These are phyloP conservation scores for Penicillium coprophilum DNA, from an alignment of 495 filamentous ascomycete genomes.

Conservation along the genomic window DNA sequence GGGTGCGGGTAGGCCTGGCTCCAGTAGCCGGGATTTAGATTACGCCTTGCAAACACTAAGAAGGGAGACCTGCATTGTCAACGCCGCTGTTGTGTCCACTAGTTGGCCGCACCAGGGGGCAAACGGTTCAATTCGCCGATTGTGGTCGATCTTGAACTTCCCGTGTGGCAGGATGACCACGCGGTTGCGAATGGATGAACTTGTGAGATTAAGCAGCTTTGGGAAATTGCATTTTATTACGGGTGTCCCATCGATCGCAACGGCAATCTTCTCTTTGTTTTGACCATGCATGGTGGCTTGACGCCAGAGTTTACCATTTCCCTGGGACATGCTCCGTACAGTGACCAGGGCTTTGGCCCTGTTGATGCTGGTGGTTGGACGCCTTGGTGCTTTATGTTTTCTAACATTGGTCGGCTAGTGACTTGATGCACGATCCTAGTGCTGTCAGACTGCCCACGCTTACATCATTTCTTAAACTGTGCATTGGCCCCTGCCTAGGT, in stretches of 20 bases:
- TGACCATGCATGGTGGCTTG: conserved; percentile 25
- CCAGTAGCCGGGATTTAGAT: conserved; percentile 13
- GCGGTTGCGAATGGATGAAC: conserved; percentile 9
- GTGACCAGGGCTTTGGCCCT: conserved; percentile 26
- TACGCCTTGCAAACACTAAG: conserved; percentile 44
- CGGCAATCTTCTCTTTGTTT: conserved; percentile 3
- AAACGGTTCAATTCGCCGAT: conserved; percentile 72
- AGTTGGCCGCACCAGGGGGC: conserved; percentile 60
- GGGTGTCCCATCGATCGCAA: conserved; percentile 5
- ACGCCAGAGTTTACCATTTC: conserved; percentile 16
- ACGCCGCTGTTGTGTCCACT: conserved; percentile 68
- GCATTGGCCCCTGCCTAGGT: background rate
- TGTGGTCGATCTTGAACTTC: conserved; percentile 74
- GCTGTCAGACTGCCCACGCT: conserved; percentile 20
- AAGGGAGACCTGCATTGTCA: conserved; percentile 74
- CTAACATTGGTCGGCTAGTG: conserved; percentile 14
- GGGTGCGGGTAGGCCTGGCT: conserved; percentile 7
- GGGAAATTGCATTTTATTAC: background rate
- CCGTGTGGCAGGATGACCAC: conserved; percentile 44
- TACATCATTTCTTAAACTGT: conserved; percentile 19
- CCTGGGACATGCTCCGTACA: conserved; percentile 16
- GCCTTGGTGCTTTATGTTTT: conserved; percentile 20
- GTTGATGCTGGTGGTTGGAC: conserved; percentile 9
- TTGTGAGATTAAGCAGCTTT: background rate
- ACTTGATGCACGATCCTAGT: conserved; percentile 11